Percentiles rank a stretch among this genome's conserved stretches.
Conservation (phyloP, 108 stramenopile genomes). For the Nitzschia palea region DNA sequence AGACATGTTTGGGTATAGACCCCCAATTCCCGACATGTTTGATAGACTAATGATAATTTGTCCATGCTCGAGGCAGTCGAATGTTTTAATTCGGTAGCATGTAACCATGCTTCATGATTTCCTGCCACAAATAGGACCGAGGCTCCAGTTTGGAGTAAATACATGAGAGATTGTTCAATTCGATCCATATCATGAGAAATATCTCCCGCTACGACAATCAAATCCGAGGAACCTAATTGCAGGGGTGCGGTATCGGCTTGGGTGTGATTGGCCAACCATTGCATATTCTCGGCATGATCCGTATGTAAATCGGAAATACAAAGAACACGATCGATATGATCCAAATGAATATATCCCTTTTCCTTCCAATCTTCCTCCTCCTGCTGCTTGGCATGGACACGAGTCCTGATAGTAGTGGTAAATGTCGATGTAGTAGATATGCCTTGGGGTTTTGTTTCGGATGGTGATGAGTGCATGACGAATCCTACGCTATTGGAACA, state of each 20-base stretch:
- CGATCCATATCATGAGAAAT: constrained; percentile 48
- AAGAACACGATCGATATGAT: constrained; percentile 12
- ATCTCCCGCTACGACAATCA: constrained; percentile 59
- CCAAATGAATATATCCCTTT: constrained; percentile 1
- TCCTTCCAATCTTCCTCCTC: no score
- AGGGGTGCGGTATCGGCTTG: not conserved
- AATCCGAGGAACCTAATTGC: constrained; percentile 10
- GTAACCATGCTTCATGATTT: constrained; percentile 67
- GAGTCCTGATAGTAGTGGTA: no score
- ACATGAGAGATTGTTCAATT: constrained; percentile 28
- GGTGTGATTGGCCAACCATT: constrained; percentile 42
- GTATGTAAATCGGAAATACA: constrained; percentile 58
- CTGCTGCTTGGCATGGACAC: no score
- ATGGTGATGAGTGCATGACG: no score
- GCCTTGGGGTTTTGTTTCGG: no score
- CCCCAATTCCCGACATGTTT: constrained; percentile 31
- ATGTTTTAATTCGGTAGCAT: constrained; percentile 5
- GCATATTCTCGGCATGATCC: constrained; percentile 48
- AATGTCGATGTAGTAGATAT: no score
- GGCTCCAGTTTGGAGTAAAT: constrained; percentile 14
- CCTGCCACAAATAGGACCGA: constrained; percentile 54
- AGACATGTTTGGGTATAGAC: constrained; percentile 37
- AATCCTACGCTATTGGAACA: no score
- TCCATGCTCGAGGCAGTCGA: constrained; percentile 16
- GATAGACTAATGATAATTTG: constrained; percentile 36